Evolutionary conservation across 306 rosid species (phyloP), one percentile per base, ranked within the genome.

Genomic region (Mucuna pruriens): DNA sequence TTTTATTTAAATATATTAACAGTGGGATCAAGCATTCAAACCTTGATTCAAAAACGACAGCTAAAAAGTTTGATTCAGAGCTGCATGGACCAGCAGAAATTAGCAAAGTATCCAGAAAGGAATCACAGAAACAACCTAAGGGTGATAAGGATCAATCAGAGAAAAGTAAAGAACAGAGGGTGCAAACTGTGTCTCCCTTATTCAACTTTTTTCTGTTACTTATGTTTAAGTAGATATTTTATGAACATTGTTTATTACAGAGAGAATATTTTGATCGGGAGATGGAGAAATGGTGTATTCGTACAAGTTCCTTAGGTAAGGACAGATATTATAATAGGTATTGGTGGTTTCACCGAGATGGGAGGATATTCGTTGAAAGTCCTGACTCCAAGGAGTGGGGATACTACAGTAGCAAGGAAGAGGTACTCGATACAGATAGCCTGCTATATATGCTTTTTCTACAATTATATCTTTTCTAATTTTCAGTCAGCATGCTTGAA

Each of bases 311-410:
- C 34, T 86, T 95, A 78, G 98, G 97, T 48, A 90, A 86, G 83
- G 99, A 92, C 87, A 85, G 90, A 85, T 7, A 88, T 78, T 71
- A 88, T 74, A 92, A 89, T 82, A 90, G 92, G 83, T 95, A 92
- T 87, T 92, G 97, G 98, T 95, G 98, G 97, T 92, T 92, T 76
- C 91, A 86, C 69, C 97, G 90, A 20, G 95, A 89, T 84, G 94
- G 95, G 61, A 95, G 91, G 82, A 86, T 95, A 77, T 92, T 92
- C 81, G 94, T 92, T 25, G 97, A 95, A 91, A 95, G 87, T 84
- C 60, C 84, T 0, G 94, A 95, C 71, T 91, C 91, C 75, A 85
- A 86, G 89, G 91, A 88, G 80, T 95, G 97, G 97, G 98, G 98
- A 72, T 89, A 89, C 87, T 92, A 91, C 77, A 75, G 85, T 84